phyloP scores from a whole-genome alignment of 306 rosid genomes.

The Medicago truncatula region MtrunA17r5.0-ANR NC_053043.1:32278001-32278500 shows the following conservation, averaged over 20 bases:
- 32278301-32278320: conserved; percentile 48
- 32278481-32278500: background rate
- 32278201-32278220: too few species aligned
- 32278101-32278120: too few species aligned
- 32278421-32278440: conserved; percentile 13
- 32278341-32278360: conserved; percentile 65
- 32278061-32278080: conserved; percentile 39
- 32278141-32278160: too few species aligned
- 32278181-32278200: too few species aligned
- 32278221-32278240: too few species aligned
- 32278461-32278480: conserved; percentile 19
- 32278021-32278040: conserved; percentile 40
- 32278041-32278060: conserved; percentile 31
- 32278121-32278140: too few species aligned
- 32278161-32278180: too few species aligned
- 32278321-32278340: conserved; percentile 58
- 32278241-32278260: too few species aligned
- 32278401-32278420: conserved; percentile 24
- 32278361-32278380: conserved; percentile 68
- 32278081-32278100: too few species aligned
- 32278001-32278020: conserved; percentile 44
- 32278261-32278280: conserved; percentile 3
- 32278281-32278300: conserved; percentile 38
- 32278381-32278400: conserved; percentile 60
- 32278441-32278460: conserved; percentile 22